Evolutionary conservation across 2,329 filamentous ascomycete species (phyloP).

Genomic region (Fusarium nurragi): DNA sequence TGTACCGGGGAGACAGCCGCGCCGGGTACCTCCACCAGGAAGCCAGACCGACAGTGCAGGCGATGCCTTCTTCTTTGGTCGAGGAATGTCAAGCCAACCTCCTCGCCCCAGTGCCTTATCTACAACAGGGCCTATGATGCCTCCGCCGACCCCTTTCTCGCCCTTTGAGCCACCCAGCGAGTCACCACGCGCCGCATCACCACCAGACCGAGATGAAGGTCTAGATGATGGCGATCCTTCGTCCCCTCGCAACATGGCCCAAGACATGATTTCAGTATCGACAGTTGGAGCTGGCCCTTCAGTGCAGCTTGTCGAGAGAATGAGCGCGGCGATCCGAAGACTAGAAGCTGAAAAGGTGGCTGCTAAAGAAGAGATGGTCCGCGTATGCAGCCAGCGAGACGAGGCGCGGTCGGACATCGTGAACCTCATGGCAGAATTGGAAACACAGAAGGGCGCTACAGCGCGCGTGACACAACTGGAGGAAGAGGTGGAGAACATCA

Average conservation of each 20-base stretch:
- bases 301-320: constrained; percentile 93
- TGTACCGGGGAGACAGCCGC: constrained; percentile 48
- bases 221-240: constrained; percentile 58
- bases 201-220: constrained; percentile 62
- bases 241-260: constrained; percentile 74
- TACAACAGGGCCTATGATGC: constrained; percentile 49
- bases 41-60: constrained; percentile 56
- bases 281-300: constrained; percentile 91
- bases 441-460: constrained; percentile 71
- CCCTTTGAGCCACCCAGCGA: constrained; percentile 56
- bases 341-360: constrained; percentile 92
- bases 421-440: constrained; percentile 84
- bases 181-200: constrained; percentile 50
- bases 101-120: constrained; percentile 55
- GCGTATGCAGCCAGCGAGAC: constrained; percentile 86
- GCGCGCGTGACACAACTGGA: constrained; percentile 72
- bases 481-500: constrained; percentile 72
- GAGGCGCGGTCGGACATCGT: constrained; percentile 95
- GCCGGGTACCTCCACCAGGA: constrained; percentile 55
- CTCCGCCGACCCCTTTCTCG: constrained; percentile 54
- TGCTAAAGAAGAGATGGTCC: constrained; percentile 83
- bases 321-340: constrained; percentile 91
- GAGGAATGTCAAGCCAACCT: constrained; percentile 63
- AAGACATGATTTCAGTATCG: constrained; percentile 88
- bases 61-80: constrained; percentile 53